Evolutionary conservation across 257 asterid species (phyloP).

Genomic region (Orobanche coerulescens): DNA sequence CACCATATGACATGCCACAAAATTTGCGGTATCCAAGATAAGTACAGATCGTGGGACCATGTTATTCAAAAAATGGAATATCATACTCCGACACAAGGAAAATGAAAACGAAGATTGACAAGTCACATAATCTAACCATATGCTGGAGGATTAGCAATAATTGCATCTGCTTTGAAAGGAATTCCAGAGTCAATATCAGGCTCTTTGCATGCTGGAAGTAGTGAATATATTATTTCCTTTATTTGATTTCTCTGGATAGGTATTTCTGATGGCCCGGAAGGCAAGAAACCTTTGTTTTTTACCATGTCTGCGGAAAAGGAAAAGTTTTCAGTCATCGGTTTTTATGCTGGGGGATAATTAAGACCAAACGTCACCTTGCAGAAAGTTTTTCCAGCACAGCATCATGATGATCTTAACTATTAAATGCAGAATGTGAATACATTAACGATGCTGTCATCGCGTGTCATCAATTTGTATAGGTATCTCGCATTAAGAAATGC

Average conservation of each 20-base stretch:
- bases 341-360: background rate
- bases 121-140: slow-evolving; percentile 49
- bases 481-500: background rate
- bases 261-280: slow-evolving; percentile 97
- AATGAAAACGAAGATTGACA: background rate
- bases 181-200: slow-evolving; percentile 81
- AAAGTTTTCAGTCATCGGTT: slow-evolving; percentile 7
- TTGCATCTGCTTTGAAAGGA: slow-evolving; percentile 88
- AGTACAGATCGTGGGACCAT: too few species aligned
- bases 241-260: slow-evolving; percentile 76
- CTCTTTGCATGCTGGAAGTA: slow-evolving; percentile 80
- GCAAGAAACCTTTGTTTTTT: slow-evolving; percentile 95
- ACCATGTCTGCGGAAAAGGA: slow-evolving; percentile 79
- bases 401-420: background rate
- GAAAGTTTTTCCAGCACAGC: background rate
- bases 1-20: background rate
- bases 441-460: background rate
- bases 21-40: too few species aligned
- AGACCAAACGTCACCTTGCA: background rate
- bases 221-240: slow-evolving; percentile 75
- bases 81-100: background rate
- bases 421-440: slow-evolving; percentile 10
- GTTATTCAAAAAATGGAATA: background rate
- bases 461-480: background rate
- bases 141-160: slow-evolving; percentile 88